These are phyloP conservation scores for Agarophyton chilense DNA, from an alignment of 23 red algal genomes.

Conservation along the genomic window DNA sequence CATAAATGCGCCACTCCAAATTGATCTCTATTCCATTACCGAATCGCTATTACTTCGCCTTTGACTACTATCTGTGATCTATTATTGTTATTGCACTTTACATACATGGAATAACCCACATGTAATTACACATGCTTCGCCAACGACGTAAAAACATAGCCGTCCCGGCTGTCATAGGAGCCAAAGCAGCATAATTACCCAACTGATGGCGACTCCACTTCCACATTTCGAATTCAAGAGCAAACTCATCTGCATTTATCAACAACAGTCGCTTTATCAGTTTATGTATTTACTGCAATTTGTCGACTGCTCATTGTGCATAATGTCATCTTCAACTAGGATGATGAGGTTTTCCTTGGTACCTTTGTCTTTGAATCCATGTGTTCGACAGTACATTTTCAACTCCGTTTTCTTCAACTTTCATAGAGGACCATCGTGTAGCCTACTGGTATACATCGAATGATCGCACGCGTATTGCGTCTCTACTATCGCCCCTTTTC, in stretches of 20 bases:
- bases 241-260: not conserved
- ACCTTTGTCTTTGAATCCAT: conserved; percentile 41
- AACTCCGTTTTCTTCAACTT: conserved; percentile 25
- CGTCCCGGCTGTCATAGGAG: conserved; percentile 3
- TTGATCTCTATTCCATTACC: conserved; percentile 69
- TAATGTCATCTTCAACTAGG: conserved; percentile 34
- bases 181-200: conserved; percentile 40
- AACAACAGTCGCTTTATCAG: not conserved
- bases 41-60: conserved; percentile 91
- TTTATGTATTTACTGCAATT: not conserved
- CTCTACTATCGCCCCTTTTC: not conserved
- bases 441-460: not conserved
- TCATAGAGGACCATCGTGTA: not conserved
- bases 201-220: not conserved
- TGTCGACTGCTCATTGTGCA: not conserved
- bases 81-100: conserved; percentile 67
- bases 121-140: conserved; percentile 93
- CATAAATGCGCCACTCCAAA: conserved; percentile 37
- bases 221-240: not conserved
- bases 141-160: conserved; percentile 71
- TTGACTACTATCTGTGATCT: conserved; percentile 73
- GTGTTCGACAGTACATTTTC: conserved; percentile 52
- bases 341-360: conserved; percentile 32
- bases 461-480: conserved; percentile 34
- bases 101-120: conserved; percentile 81